phyloP scores from a whole-genome alignment of 179 eudicot genomes.

The Monotropa hypopitys region DNA sequence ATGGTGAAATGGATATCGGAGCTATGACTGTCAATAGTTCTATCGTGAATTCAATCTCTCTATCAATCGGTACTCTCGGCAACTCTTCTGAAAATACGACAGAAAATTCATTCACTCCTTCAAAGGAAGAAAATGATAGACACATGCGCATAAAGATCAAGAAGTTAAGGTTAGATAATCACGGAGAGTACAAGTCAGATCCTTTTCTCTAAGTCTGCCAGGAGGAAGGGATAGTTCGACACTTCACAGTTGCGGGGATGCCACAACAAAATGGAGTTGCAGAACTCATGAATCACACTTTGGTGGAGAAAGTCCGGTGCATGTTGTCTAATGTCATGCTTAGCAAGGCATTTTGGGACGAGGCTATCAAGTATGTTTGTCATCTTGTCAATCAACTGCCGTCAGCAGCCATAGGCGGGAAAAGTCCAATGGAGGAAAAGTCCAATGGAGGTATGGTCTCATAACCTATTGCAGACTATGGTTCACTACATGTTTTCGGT shows the following conservation, averaged over 20 bases:
- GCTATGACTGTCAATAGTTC: no score
- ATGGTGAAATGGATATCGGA: no score
- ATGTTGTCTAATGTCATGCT: not conserved
- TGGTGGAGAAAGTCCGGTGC: no score
- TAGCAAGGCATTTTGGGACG: not conserved
- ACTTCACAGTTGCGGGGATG: not conserved
- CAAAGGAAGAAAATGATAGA: not conserved
- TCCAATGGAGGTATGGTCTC: not conserved
- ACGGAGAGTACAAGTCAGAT: not conserved
- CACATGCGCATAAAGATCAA: not conserved
- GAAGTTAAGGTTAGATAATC: not conserved
- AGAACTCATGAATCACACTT: not conserved
- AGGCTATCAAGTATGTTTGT: not conserved
- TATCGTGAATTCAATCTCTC: no score
- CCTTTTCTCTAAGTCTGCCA: not conserved
- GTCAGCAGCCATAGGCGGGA: not conserved
- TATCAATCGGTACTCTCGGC: no score
- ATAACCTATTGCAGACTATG: not conserved
- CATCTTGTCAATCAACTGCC: slow-evolving; percentile 1
- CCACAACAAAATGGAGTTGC: not conserved
- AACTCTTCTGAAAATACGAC: no score
- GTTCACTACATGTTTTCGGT: not conserved
- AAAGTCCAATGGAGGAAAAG: not conserved
- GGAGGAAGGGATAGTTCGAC: not conserved
- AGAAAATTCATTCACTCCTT: no score